Base-by-base conservation (phyloP, 2,329 filamentous ascomycete species). In the Pseudopyricularia cyperi region DNA sequence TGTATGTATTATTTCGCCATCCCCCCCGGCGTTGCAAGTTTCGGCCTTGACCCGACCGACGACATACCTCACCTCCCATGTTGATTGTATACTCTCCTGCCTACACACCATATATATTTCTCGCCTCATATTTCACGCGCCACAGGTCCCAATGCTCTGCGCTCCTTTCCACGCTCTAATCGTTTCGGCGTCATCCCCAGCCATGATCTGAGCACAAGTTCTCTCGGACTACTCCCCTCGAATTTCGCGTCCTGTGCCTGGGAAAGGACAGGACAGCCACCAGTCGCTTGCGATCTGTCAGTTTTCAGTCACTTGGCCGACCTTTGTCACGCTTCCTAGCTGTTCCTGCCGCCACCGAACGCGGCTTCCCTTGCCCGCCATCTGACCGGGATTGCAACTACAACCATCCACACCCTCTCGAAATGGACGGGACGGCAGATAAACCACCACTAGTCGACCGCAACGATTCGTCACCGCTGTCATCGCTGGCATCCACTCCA, bases 401-500 rank as follows among this genome's bases (percentile, higher is more conserved):
- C n/a, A n/a, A n/a, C n/a, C n/a, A n/a, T n/a, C n/a, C n/a, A n/a
- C n/a, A n/a, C n/a, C n/a, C n/a, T n/a, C n/a, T 22, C 28, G 22
- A 12, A 4, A 51, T 51, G 49, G 35, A 44, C 15, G 14, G 26
- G 28, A 19, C 22, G 14, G 19, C 3, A 19, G 33, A 19, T 14
- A 33, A 26, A 3, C 37, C 49, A 24, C 19, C 26, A n/a, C 26
- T n/a, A n/a, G n/a, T 33, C 28, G 26, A 39, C 30, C 17, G 26
- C 30, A 26, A 22, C 19, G 26, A 33, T 12, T 50, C 48, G 6
- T 50, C 48, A 17, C 48, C 48, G 48, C 35, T 50, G 12, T 50
- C 48, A 7, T 50, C 48, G 19, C 12, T 50, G 17, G 34, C 22
- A 12, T 49, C 46, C 15, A 37, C 46, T 5, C 54, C 55, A 14